Conservation (phyloP, 2,329 filamentous ascomycete species). For the Colletotrichum musicola region DNA sequence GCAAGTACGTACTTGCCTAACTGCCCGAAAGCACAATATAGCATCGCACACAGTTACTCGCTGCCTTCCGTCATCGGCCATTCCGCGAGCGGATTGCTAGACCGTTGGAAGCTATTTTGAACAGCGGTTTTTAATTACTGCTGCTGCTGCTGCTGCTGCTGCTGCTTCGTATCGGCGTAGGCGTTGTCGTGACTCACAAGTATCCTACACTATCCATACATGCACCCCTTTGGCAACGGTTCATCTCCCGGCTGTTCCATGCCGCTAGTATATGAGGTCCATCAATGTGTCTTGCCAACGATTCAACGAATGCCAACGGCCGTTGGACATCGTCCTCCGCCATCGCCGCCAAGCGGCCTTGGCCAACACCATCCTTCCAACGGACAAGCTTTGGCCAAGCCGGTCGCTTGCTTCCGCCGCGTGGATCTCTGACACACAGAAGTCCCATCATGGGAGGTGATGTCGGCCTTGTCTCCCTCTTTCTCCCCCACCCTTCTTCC, state of each 20-base stretch:
- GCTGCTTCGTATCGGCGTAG: too few species aligned
- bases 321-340: background rate
- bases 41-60: background rate
- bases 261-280: too few species aligned
- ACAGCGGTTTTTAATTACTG: background rate
- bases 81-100: background rate
- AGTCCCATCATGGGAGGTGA: too few species aligned
- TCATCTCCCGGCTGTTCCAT: too few species aligned
- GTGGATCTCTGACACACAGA: slow-evolving; percentile 1
- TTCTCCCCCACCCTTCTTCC: too few species aligned
- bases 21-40: background rate
- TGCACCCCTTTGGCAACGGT: too few species aligned
- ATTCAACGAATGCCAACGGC: too few species aligned
- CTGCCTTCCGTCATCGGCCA: background rate
- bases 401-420: slow-evolving; percentile 4
- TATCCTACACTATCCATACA: background rate
- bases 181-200: background rate
- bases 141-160: background rate
- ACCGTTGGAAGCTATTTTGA: background rate
- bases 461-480: too few species aligned
- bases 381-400: slow-evolving; percentile 36
- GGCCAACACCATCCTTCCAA: slow-evolving; percentile 1
- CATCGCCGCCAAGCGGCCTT: slow-evolving; percentile 19
- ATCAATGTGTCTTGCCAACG: too few species aligned
- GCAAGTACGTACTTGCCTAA: too few species aligned